A percentile compares a stretch with the other conserved stretches of the same genome.
Evolutionary conservation across 257 asterid species (phyloP).

Genomic region (Nicotiana sylvestris): DNA sequence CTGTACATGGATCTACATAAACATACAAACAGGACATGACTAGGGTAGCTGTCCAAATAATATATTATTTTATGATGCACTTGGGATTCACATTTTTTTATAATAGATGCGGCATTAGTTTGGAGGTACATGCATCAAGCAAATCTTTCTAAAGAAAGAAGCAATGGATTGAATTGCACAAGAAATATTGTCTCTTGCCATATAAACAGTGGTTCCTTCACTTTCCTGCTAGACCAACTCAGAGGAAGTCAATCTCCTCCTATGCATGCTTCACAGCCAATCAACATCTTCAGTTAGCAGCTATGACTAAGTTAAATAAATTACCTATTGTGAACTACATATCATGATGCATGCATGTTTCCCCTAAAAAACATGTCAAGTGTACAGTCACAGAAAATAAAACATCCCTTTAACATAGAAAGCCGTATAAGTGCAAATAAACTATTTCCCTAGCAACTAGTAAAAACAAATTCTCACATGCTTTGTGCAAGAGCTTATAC

Average conservation of each 20-base stretch:
- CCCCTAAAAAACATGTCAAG: neutral
- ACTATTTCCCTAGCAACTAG: neutral
- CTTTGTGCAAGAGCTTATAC: neutral
- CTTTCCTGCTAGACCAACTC: neutral
- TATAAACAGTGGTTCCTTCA: neutral
- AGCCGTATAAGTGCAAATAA: neutral
- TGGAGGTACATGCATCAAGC: neutral
- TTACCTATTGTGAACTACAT: neutral
- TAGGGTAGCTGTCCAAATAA: neutral
- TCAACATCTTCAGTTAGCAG: neutral
- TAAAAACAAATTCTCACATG: neutral
- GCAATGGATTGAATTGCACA: neutral
- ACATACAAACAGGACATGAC: neutral
- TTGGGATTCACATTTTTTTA: neutral
- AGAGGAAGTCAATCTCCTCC: neutral
- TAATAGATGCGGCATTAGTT: neutral
- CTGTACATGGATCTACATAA: neutral
- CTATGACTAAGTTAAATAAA: neutral
- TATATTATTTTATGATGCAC: neutral
- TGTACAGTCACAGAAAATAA: neutral
- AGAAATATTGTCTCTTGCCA: neutral
- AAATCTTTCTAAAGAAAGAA: neutral
- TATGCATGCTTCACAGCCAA: neutral
- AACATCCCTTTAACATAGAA: neutral
- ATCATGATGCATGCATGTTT: neutral